These are phyloP conservation scores for Candida wancherniae DNA, from an alignment of 805 yeast species.

Conservation along the genomic window DNA sequence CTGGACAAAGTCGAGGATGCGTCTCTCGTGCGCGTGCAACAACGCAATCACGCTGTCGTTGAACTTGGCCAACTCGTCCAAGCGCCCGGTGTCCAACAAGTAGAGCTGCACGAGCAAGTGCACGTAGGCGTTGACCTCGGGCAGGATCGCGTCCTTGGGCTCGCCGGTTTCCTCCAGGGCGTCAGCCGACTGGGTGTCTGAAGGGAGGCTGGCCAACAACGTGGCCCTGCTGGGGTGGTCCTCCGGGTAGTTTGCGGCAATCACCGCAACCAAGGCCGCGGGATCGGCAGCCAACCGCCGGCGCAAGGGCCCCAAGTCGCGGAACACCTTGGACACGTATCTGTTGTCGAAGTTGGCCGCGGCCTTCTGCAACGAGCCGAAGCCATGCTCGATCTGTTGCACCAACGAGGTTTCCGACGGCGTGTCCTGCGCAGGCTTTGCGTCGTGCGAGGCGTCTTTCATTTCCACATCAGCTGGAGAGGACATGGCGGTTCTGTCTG, in stretches of 20 bases:
- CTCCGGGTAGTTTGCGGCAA: conserved; percentile 53
- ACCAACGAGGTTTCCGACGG: conserved; percentile 15
- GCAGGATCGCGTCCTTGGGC: conserved; percentile 38
- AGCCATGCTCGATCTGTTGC: conserved; percentile 37
- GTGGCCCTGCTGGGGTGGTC: conserved; percentile 36
- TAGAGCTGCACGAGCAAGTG: conserved; percentile 76
- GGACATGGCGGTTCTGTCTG: conserved; percentile 3
- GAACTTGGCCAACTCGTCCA: conserved; percentile 47
- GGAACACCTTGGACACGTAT: conserved; percentile 76
- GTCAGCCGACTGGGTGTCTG: conserved; percentile 4
- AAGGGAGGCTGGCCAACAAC: conserved; percentile 28
- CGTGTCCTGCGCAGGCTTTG: conserved; percentile 1
- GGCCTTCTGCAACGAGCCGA: conserved; percentile 53
- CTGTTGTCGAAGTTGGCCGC: conserved; percentile 77
- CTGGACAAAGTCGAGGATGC: conserved; percentile 78
- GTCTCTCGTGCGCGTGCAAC: conserved; percentile 63
- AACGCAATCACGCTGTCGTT: conserved; percentile 49
- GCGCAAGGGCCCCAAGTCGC: conserved; percentile 76
- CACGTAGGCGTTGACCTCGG: conserved; percentile 76
- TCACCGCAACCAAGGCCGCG: conserved; percentile 49
- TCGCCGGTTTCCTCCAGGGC: conserved; percentile 26
- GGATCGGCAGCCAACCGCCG: conserved; percentile 45
- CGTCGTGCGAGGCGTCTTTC: conserved; percentile 12
- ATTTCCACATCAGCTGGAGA: conserved; percentile 15
- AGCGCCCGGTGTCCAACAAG: conserved; percentile 58